Evolutionary conservation across 2,329 filamentous ascomycete species (phyloP), one percentile per base, ranked within the genome.

Genomic region (Fusarium illudens): DNA sequence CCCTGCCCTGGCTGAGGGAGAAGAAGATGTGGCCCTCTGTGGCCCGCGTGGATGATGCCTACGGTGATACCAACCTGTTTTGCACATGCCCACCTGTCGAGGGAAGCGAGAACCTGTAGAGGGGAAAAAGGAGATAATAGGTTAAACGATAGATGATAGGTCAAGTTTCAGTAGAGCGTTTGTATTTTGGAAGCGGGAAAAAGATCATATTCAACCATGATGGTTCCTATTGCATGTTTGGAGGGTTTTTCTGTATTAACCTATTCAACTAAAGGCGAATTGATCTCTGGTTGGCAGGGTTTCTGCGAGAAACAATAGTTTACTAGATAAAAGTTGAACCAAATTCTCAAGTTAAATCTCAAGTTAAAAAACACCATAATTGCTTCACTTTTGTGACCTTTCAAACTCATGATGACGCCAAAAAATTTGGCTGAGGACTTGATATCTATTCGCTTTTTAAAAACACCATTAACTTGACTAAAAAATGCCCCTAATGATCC

Each of bases 21-120:
- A 97, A 96, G 90, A 98, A 97, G 85, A 97, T 97, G 83, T 98
- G 95, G 95, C 94, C 95, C 0, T 90, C 84, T 32, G 93, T 97
- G 15, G 93, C 91, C 6, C 86, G 95, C 76, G 84, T 97, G 29
- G 92, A 98, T 76, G 95, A 98, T 58, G 92, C 92, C 10, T 97
- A 93, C 75, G 94, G 94, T 64, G 94, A 97, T 76, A 87, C 90
- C 75, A 97, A 97, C 82, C 88, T 97, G 67, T 97, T 97, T 86
- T 97, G 94, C 84, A 96, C 93, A 15, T 97, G 94, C 79, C 91
- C 92, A 42, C 93, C 94, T 0, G 92, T 97, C 8, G 92, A 93
- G 79, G 85, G 86, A 68, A 86, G 83, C 4, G 72, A 74, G 60
- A 44, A 72, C 37, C 20, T 74, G 46, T 74, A 69, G 22, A 51